Conservation (phyloP, 108 stramenopile species). For the Skeletonema marinoi region DNA sequence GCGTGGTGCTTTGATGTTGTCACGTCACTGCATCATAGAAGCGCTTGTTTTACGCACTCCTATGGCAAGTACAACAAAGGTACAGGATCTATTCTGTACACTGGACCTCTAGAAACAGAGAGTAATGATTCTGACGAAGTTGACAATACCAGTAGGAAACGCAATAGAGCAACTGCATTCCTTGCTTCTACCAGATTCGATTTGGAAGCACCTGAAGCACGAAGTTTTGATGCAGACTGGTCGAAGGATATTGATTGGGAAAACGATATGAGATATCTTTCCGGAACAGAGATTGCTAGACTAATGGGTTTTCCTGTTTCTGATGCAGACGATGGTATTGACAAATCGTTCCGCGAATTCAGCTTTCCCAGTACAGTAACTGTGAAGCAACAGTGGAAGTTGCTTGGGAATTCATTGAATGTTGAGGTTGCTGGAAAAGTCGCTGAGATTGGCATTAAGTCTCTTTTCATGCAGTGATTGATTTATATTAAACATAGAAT, state of each 20-base stretch:
- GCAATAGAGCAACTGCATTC: neutral
- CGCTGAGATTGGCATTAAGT: constrained; percentile 57
- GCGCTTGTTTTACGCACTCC: constrained; percentile 84
- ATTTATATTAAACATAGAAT: neutral
- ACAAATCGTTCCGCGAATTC: constrained; percentile 36
- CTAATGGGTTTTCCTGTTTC: constrained; percentile 71
- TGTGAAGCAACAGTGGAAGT: constrained; percentile 81
- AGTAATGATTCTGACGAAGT: neutral
- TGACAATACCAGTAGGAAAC: neutral
- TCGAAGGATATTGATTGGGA: constrained; percentile 51
- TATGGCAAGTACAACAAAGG: constrained; percentile 84
- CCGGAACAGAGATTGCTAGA: constrained; percentile 80
- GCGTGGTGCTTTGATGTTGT: constrained; percentile 92
- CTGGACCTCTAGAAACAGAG: constrained; percentile 13
- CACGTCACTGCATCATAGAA: constrained; percentile 50
- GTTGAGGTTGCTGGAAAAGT: constrained; percentile 69
- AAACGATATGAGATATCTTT: constrained; percentile 72
- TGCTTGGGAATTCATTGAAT: constrained; percentile 85
- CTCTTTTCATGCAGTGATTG: neutral
- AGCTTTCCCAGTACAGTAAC: constrained; percentile 58
- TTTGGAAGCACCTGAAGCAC: constrained; percentile 55
- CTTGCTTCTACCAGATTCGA: constrained; percentile 28
- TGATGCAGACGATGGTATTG: neutral
- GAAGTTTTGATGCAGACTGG: constrained; percentile 63
- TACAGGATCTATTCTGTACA: constrained; percentile 86